Evolutionary conservation across 768 basidiomycete species (phyloP).

Genomic region (Leccinum boreale): DNA sequence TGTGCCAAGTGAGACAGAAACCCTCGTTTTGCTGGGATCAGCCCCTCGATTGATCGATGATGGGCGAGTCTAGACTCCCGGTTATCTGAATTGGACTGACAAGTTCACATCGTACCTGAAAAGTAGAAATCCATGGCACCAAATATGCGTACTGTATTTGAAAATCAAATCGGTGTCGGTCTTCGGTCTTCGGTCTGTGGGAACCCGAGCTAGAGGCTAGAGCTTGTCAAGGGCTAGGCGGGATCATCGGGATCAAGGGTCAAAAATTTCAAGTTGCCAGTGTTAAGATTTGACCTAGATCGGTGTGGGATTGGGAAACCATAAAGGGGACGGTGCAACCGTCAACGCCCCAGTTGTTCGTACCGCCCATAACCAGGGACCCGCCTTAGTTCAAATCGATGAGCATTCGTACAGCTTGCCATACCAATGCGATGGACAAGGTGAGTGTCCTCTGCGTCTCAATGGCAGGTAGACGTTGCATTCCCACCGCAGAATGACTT

Average conservation of each 20-base stretch:
- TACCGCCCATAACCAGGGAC: neutral
- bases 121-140: neutral
- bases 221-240: neutral
- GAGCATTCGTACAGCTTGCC: neutral
- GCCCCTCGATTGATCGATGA: conserved; percentile 10
- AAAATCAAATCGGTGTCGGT: conserved; percentile 9
- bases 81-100: neutral
- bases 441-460: neutral
- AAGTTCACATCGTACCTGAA: neutral
- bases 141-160: conserved; percentile 13
- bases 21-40: conserved; percentile 8
- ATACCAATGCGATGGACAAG: neutral
- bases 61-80: conserved; percentile 2
- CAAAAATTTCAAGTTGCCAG: neutral
- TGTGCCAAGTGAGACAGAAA: neutral
- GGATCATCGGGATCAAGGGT: neutral
- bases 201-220: neutral
- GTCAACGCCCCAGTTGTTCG: neutral
- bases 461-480: neutral
- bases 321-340: neutral
- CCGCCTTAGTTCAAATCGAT: neutral
- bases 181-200: neutral
- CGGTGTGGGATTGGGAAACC: neutral
- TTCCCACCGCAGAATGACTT: neutral
- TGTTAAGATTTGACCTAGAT: neutral